Base-by-base conservation (phyloP, 2,329 filamentous ascomycete species). In the Aciculosporium take region DNA sequence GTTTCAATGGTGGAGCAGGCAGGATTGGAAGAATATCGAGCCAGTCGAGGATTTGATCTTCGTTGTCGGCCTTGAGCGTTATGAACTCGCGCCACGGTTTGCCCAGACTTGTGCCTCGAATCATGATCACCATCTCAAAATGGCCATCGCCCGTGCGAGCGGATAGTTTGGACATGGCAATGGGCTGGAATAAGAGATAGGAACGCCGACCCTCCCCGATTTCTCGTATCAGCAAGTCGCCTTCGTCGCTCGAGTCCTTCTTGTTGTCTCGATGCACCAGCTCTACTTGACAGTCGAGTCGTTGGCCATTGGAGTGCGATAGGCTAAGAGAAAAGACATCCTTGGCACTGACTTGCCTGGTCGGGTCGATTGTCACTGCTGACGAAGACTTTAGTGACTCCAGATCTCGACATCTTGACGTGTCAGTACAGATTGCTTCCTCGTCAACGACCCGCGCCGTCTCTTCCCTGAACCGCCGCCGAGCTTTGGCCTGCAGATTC, bases 211-310 rank as follows among this genome's bases (percentile, higher is more conserved):
- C 71, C 40, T 76, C 73, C 34, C 87, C 86, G n/a, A 87, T 77
- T 59, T 96, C 88, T 49, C 89, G 88, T 43, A 98, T 81, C 18
- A 98, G 72, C n/a, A 98, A 58, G 58, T 98, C 91, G 6, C 89
- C 87, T 37, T 74, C 67, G 47, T 81, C 74, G 3, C 74, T 73
- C 28, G 73, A 69, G 37, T 75, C 73, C n/a, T 72, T 68, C 20
- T 77, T 69, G 51, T 85, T 85, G 55, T 96, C 89, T 54, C 91
- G 77, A 48, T 89, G 74, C 12, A 96, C 71, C 24, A 98, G 58
- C 57, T 98, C 91, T 13, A 94, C 76, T 51, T 84, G 83, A 56
- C 91, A 95, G 52, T 86, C 85, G 34, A 98, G 71, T 45, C 87
- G 72, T 57, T 96, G 89, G 2, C 89, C 88, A 53, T 76, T 94